A percentile compares a stretch with the other conserved stretches of the same genome.
These are phyloP conservation scores for Paxillus rubicundulus DNA, from an alignment of 768 basidiomycete genomes.

Conservation along the genomic window DNA sequence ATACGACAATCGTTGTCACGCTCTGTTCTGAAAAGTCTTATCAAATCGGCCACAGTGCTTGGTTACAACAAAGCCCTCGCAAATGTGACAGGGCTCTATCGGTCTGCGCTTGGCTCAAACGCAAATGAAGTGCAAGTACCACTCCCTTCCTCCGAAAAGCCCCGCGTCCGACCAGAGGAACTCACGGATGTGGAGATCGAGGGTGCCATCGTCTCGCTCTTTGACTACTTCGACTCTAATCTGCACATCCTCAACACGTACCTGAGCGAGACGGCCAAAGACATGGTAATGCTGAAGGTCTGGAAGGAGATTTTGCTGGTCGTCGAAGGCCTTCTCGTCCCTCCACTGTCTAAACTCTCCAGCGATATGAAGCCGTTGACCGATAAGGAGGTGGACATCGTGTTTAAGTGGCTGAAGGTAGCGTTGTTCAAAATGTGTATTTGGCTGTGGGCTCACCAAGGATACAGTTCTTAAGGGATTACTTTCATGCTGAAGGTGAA, in stretches of 20 bases:
- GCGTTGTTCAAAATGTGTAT: not conserved
- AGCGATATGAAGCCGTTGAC: slow-evolving; percentile 90
- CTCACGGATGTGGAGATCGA: slow-evolving; percentile 94
- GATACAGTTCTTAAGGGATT: slow-evolving; percentile 83
- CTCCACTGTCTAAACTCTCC: slow-evolving; percentile 78
- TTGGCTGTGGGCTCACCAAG: not conserved
- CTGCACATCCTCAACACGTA: slow-evolving; percentile 88
- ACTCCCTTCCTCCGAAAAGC: slow-evolving; percentile 69
- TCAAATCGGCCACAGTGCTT: slow-evolving; percentile 60
- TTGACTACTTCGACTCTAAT: slow-evolving; percentile 96
- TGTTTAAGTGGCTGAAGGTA: slow-evolving; percentile 98
- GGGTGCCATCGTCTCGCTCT: slow-evolving; percentile 83
- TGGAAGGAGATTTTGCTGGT: slow-evolving; percentile 95
- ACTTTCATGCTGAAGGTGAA: slow-evolving; percentile 93
- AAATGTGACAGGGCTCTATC: slow-evolving; percentile 76
- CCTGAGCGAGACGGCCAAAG: slow-evolving; percentile 78
- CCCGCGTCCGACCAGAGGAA: slow-evolving; percentile 73
- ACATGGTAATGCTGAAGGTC: slow-evolving; percentile 87
- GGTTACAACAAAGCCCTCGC: slow-evolving; percentile 92
- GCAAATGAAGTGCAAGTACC: slow-evolving; percentile 75
- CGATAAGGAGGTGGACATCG: slow-evolving; percentile 97
- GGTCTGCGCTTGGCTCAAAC: slow-evolving; percentile 67
- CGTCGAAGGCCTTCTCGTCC: slow-evolving; percentile 86
- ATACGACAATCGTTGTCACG: slow-evolving; percentile 85
- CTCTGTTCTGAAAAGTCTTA: slow-evolving; percentile 67